A percentile compares a stretch with the other conserved stretches of the same genome.
Evolutionary conservation across 768 basidiomycete species (phyloP).

Genomic region (Suillus luteus): DNA sequence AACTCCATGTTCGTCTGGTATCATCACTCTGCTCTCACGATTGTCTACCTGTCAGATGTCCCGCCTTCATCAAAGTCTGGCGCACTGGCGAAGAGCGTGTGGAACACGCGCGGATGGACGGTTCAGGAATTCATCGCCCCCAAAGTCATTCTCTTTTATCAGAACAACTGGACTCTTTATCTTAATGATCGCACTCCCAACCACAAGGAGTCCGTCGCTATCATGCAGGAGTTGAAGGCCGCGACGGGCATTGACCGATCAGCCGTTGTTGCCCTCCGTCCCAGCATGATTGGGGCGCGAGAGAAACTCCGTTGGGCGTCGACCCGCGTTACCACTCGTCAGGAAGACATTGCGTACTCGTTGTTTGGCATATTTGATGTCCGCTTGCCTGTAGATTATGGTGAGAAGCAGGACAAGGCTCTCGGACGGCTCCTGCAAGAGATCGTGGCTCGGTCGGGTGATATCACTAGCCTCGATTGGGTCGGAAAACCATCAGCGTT

Average conservation of each 20-base stretch:
- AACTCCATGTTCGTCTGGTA: neutral
- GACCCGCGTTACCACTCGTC: neutral
- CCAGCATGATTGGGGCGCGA: neutral
- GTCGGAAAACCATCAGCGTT: neutral
- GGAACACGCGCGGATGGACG: neutral
- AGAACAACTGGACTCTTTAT: neutral
- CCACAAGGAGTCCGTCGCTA: neutral
- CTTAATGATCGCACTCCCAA: neutral
- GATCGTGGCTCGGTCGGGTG: neutral
- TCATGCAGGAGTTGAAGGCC: neutral
- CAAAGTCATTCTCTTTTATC: neutral
- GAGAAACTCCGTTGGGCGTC: neutral
- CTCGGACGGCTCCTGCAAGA: neutral
- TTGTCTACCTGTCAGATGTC: neutral
- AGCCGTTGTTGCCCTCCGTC: neutral
- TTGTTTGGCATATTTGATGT: neutral
- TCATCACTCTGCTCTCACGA: neutral
- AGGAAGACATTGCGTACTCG: neutral
- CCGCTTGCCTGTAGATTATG: neutral
- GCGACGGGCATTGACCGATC: neutral
- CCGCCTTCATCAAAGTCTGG: neutral
- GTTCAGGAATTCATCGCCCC: neutral
- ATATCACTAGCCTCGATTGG: neutral
- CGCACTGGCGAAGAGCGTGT: neutral
- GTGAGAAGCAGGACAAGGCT: neutral